Evolutionary conservation across 2,329 filamentous ascomycete genomes (phyloP).

Genomic region (Chalara sp.): DNA sequence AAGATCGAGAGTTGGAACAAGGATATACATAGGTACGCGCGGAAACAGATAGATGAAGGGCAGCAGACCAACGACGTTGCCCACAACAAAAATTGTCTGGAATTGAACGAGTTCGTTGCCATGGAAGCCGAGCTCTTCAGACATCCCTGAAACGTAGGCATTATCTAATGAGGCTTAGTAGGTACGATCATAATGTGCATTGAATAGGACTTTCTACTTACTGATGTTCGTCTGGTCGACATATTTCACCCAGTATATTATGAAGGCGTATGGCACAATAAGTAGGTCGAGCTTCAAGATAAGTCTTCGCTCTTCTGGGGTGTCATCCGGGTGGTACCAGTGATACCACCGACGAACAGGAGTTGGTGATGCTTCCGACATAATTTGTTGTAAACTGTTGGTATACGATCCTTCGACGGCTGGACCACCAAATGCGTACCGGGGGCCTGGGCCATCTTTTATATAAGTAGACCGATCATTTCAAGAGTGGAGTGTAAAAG

Average conservation of each 20-base stretch:
- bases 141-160: slow-evolving; percentile 22
- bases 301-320: slow-evolving; percentile 40
- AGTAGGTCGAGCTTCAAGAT: slow-evolving; percentile 48
- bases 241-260: slow-evolving; percentile 42
- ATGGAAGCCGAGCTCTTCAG: slow-evolving; percentile 37
- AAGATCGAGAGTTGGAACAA: slow-evolving; percentile 16
- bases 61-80: slow-evolving; percentile 14
- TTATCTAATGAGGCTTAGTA: slow-evolving; percentile 17
- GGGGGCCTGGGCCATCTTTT: too few species aligned
- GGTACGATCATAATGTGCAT: background rate
- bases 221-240: slow-evolving; percentile 16
- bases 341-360: slow-evolving; percentile 14
- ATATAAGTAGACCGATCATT: too few species aligned
- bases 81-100: slow-evolving; percentile 15
- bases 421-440: too few species aligned
- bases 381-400: too few species aligned
- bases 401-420: too few species aligned
- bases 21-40: slow-evolving; percentile 14
- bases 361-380: too few species aligned
- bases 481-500: too few species aligned
- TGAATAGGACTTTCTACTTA: slow-evolving; percentile 1
- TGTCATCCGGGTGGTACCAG: slow-evolving; percentile 43
- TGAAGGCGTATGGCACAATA: slow-evolving; percentile 47
- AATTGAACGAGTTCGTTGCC: slow-evolving; percentile 40
- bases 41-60: slow-evolving; percentile 19